Base-by-base conservation (phyloP, 352 stramenopile genomes). In the Elongisporangium senticosum region DNA sequence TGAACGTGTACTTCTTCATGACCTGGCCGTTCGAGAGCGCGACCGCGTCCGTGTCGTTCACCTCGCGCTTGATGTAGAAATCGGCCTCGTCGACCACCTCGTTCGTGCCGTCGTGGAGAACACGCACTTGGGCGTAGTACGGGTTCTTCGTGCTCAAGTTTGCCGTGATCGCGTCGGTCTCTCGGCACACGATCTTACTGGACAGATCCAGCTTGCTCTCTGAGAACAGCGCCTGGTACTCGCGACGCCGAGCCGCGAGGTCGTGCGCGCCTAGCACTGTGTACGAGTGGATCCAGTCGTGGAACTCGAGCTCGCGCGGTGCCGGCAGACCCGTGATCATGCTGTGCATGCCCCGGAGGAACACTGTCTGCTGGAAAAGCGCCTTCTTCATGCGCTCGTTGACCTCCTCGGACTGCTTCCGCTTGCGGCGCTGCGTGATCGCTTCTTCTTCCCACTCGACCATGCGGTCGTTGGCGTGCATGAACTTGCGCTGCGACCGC, bases 211-310 rank as follows among this genome's bases (percentile, higher is more conserved):
- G 74, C 61, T 87, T 87, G 56, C 77, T 87, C 23, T 70, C 65
- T 0, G 70, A 68, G 26, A 90, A 84, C 49, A 68, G 72, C 24
- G 64, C 61, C 17, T 76, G 26, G 49, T 85, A 85, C 59, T 90
- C 75, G 15, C 72, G 77, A 20, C 65, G 66, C 3, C 77, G 67
- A 1, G 64, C 59, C 0, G 65, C 15, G 0, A 39, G n/a, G 23
- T 85, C 67, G 2, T 59, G 49, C 0, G 63, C 73, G 3, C 67
- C 71, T 48, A 90, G 60, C 5, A 73, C 64, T 11, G 79, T 87
- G 64, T 84, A 90, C 65, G 77, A 85, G 67, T 90, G 77, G 55
- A 90, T 75, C 75, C 77, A 87, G 66, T 90, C 77, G 59, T 90
- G 75, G 62, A 90, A 86, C 52, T 87, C 67, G 20, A 90, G 67